These are phyloP conservation scores for Paracorniculantispora psalliotae DNA, from an alignment of 2,329 filamentous ascomycete genomes.

Conservation along the genomic window DNA sequence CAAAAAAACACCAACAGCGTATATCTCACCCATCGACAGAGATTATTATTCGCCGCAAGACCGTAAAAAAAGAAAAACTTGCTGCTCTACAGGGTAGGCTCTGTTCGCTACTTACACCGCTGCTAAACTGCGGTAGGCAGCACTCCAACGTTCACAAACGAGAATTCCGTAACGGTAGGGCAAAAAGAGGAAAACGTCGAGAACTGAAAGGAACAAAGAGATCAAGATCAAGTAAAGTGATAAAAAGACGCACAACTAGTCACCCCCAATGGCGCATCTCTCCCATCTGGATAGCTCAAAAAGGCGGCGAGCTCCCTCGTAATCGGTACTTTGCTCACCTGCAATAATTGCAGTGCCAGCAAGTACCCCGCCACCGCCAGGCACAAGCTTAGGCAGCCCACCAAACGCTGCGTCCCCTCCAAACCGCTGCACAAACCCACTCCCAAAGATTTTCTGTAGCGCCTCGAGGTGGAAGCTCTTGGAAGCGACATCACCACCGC, in stretches of 20 bases:
- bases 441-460: constrained; percentile 13
- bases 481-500: constrained; percentile 12
- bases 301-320: constrained; percentile 8
- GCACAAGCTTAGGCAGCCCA: neutral
- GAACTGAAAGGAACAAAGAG: neutral
- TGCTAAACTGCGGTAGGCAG: neutral
- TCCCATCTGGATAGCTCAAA: neutral
- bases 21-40: too few species aligned
- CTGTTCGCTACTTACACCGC: neutral
- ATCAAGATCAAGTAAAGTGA: neutral
- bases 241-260: neutral
- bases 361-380: neutral
- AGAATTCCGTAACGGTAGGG: neutral
- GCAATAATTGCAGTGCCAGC: neutral
- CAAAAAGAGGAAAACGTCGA: neutral
- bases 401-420: constrained; percentile 3
- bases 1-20: neutral
- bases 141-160: neutral
- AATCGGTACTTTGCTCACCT: neutral
- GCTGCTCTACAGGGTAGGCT: neutral
- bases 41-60: too few species aligned
- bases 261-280: neutral
- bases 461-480: constrained; percentile 14
- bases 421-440: constrained; percentile 6
- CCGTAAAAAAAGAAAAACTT: too few species aligned